Evolutionary conservation across 306 rosid species (phyloP).

Genomic region (Lotus japonicus): DNA sequence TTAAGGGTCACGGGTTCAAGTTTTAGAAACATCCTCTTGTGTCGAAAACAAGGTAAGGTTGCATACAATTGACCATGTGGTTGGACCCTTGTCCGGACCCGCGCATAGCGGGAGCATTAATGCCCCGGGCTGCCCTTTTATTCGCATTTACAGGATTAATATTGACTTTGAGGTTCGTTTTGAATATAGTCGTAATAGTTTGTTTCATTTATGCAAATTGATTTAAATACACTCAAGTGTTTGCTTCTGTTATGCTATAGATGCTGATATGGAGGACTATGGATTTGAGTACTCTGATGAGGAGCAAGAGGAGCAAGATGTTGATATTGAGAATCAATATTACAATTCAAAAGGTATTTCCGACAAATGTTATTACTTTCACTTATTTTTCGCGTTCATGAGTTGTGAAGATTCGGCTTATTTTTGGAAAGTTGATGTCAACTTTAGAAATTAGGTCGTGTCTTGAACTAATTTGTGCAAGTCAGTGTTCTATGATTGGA

Average conservation of each 20-base stretch:
- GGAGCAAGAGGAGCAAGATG: constrained; percentile 98
- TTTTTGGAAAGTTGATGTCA: neutral
- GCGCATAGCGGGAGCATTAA: too few relatives aligned
- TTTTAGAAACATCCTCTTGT: too few relatives aligned
- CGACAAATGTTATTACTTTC: neutral
- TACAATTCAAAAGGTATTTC: constrained; percentile 82
- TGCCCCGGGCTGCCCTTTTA: too few relatives aligned
- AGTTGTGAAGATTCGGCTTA: neutral
- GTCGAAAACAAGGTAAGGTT: too few relatives aligned
- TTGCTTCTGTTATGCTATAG: constrained; percentile 35
- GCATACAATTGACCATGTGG: too few relatives aligned
- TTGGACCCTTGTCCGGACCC: too few relatives aligned
- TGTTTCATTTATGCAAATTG: neutral
- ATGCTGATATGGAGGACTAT: constrained; percentile 98
- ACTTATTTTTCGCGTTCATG: neutral
- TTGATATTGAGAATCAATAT: constrained; percentile 96
- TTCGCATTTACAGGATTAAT: too few relatives aligned
- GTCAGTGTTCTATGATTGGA: neutral
- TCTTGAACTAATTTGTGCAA: constrained; percentile 6
- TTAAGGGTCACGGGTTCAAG: too few relatives aligned
- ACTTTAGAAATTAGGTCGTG: neutral
- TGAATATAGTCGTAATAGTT: neutral
- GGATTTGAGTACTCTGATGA: constrained; percentile 99
- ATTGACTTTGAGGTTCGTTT: neutral
- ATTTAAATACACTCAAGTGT: neutral